phyloP scores from a whole-genome alignment of 176 grass and related monocot species.

The Juncus effusus region DNA sequence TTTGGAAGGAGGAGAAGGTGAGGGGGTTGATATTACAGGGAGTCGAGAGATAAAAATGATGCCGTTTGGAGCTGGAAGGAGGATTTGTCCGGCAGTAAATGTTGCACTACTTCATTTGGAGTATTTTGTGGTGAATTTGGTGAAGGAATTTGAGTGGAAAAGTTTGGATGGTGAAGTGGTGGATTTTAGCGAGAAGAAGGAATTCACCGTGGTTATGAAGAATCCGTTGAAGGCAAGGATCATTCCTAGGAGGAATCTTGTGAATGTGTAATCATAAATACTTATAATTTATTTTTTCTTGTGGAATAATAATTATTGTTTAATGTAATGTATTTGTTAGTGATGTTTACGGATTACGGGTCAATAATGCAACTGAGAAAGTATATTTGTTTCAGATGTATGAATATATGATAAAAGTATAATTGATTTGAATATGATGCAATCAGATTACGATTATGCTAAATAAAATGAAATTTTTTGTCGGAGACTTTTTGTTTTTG shows the following conservation, averaged over 20 bases:
- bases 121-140: constrained; percentile 49
- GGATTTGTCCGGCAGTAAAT: constrained; percentile 37
- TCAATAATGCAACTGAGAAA: too few relatives aligned
- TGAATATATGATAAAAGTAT: too few relatives aligned
- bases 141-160: constrained; percentile 42
- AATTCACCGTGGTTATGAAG: constrained; percentile 45
- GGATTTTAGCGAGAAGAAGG: constrained; percentile 30
- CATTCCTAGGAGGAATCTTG: constrained; percentile 1
- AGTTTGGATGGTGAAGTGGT: constrained; percentile 31
- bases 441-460: too few relatives aligned
- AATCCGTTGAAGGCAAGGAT: constrained; percentile 32
- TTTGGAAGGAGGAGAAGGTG: constrained; percentile 42
- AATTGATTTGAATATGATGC: too few relatives aligned
- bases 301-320: too few relatives aligned
- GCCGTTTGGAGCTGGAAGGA: constrained; percentile 42
- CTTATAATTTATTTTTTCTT: too few relatives aligned
- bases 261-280: too few relatives aligned
- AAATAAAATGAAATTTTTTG: too few relatives aligned
- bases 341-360: too few relatives aligned
- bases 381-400: too few relatives aligned
- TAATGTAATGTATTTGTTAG: too few relatives aligned
- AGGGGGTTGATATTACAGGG: constrained; percentile 35
- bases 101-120: constrained; percentile 44
- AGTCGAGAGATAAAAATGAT: constrained; percentile 51
- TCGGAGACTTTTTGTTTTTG: too few relatives aligned